phyloP scores from a whole-genome alignment of 1,284 basidiomycete genomes.

The Sanghuangporus sanghuang region DNA sequence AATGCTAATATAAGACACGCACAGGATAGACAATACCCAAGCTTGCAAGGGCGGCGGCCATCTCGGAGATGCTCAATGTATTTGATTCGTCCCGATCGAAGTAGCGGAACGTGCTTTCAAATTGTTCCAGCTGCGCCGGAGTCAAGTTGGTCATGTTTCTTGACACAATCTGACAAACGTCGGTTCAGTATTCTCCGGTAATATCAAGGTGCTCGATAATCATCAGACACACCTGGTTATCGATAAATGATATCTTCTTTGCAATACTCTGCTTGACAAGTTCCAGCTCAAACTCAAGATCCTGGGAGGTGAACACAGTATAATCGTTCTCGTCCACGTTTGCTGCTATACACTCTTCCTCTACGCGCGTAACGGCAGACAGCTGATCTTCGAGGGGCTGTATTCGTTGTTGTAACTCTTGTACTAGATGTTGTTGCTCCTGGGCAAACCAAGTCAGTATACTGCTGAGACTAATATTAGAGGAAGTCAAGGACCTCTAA shows the following conservation, averaged over 20 bases:
- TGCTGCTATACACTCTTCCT: conserved; percentile 79
- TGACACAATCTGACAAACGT: conserved; percentile 72
- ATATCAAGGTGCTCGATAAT: conserved; percentile 12
- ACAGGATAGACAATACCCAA: conserved; percentile 91
- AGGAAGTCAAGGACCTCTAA: conserved; percentile 50
- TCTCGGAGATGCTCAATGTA: conserved; percentile 80
- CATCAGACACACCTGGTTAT: conserved; percentile 73
- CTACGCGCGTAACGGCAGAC: conserved; percentile 51
- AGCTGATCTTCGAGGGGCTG: conserved; percentile 56
- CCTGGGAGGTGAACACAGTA: conserved; percentile 87
- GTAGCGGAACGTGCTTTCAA: conserved; percentile 95
- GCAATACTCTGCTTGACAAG: conserved; percentile 76
- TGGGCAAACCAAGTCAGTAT: conserved; percentile 22
- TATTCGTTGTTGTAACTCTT: conserved; percentile 59
- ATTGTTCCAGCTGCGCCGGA: conserved; percentile 94
- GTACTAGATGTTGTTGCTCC: conserved; percentile 51
- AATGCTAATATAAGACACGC: conserved; percentile 23
- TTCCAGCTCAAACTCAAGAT: conserved; percentile 87
- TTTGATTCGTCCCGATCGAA: conserved; percentile 94
- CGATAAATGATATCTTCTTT: conserved; percentile 92
- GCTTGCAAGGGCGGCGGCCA: conserved; percentile 90
- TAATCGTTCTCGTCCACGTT: conserved; percentile 98
- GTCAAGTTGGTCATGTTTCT: conserved; percentile 89
- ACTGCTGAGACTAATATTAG: not conserved
- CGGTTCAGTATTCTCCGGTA: not conserved